Evolutionary conservation across 2,329 filamentous ascomycete species (phyloP).

Genomic region (Penicillium sp.): DNA sequence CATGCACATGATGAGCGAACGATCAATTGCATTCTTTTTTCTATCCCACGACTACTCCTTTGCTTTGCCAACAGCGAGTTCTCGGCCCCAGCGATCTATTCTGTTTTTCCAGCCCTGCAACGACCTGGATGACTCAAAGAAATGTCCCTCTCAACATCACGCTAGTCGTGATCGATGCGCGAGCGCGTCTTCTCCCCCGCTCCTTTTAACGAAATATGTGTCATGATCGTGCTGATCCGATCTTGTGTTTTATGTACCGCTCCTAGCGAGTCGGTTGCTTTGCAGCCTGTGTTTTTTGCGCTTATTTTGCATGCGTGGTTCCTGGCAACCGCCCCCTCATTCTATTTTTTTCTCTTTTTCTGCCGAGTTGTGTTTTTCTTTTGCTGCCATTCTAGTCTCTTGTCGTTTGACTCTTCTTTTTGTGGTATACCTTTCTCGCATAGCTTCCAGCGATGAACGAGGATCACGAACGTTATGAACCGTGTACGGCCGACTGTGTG

Average conservation of each 20-base stretch:
- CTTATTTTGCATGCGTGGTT: conserved; percentile 16
- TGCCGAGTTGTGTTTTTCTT: conserved; percentile 14
- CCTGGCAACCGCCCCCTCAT: conserved; percentile 18
- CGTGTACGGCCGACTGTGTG: conserved; percentile 38
- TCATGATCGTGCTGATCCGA: neutral
- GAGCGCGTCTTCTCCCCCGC: conserved; percentile 22
- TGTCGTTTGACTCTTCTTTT: conserved; percentile 28
- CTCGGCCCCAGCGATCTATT: conserved; percentile 17
- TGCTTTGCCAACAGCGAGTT: conserved; percentile 25
- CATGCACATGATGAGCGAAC: conserved; percentile 29
- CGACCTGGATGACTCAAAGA: conserved; percentile 32
- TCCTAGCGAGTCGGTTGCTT: conserved; percentile 18
- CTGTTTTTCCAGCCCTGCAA: conserved; percentile 11
- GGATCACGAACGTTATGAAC: conserved; percentile 46
- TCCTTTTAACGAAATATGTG: conserved; percentile 13
- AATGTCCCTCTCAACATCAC: conserved; percentile 14
- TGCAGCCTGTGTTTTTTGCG: conserved; percentile 1
- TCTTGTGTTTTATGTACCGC: conserved; percentile 3
- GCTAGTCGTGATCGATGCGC: conserved; percentile 28
- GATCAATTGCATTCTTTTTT: conserved; percentile 16
- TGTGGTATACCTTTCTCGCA: conserved; percentile 43
- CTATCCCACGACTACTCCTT: conserved; percentile 25
- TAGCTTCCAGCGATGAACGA: conserved; percentile 43
- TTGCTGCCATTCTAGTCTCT: neutral
- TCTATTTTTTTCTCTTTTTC: conserved; percentile 18